Evolutionary conservation across 352 stramenopile species (phyloP).

Genomic region (Globisporangium nodosum): DNA sequence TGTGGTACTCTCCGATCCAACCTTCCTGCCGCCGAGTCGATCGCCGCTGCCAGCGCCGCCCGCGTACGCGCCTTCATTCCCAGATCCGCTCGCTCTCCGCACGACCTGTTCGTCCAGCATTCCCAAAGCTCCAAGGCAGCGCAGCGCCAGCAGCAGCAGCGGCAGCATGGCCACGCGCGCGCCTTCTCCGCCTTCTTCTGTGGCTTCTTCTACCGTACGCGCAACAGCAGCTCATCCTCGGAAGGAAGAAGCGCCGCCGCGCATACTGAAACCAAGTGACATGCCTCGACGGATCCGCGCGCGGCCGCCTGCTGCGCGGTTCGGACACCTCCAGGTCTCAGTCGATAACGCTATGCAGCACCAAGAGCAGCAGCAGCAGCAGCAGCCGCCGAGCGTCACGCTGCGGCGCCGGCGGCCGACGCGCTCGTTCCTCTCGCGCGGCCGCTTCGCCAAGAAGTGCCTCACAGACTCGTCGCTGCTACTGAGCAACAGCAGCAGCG

Average conservation of each 20-base stretch:
- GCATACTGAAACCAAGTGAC: constrained; percentile 1
- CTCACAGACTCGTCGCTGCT: constrained; percentile 8
- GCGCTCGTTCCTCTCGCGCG: constrained; percentile 11
- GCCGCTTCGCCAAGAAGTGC: constrained; percentile 8
- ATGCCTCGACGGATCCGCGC: background rate
- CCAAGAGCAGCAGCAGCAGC: background rate
- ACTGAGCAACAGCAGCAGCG: constrained; percentile 5
- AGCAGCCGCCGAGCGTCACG: background rate
- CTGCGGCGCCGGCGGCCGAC: background rate
- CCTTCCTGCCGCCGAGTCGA: too few species aligned
- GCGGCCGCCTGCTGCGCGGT: background rate
- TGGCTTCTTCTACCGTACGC: background rate
- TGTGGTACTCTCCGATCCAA: too few species aligned
- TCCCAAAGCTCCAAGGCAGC: too few species aligned
- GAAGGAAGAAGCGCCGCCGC: background rate
- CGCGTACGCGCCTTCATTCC: too few species aligned
- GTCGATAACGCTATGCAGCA: background rate
- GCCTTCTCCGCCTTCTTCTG: constrained; percentile 1
- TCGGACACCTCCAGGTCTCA: background rate
- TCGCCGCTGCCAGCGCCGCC: too few species aligned
- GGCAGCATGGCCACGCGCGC: too few species aligned
- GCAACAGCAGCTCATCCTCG: background rate
- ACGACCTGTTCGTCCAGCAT: too few species aligned
- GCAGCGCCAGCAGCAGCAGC: too few species aligned
- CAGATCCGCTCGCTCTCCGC: too few species aligned